Percentiles rank a stretch among this genome's conserved stretches.
These are phyloP conservation scores for Aegilops tauschii DNA, from an alignment of 176 grass and related monocot genomes.

Conservation along the genomic window DNA sequence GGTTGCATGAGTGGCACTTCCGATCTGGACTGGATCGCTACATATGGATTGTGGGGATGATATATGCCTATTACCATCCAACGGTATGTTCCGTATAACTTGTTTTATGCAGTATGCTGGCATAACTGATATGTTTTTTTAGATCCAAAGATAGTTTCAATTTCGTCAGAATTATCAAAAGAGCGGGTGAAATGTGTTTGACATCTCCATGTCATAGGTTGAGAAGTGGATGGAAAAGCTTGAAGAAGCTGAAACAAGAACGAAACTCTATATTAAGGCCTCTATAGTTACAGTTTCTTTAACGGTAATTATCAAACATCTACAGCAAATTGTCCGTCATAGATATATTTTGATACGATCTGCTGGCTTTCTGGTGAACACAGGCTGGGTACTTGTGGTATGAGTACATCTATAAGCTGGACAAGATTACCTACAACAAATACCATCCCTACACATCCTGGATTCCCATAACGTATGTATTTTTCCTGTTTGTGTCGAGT, in stretches of 20 bases:
- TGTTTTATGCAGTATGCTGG: constrained; percentile 18
- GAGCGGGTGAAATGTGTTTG: background rate
- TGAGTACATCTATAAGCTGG: constrained; percentile 98
- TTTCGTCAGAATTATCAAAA: background rate
- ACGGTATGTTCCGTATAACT: constrained; percentile 51
- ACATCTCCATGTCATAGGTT: constrained; percentile 47
- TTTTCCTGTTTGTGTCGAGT: background rate
- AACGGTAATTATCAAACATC: constrained; percentile 57
- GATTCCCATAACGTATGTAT: constrained; percentile 96
- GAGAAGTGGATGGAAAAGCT: constrained; percentile 99
- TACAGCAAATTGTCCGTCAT: background rate
- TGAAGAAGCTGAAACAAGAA: constrained; percentile 82
- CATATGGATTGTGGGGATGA: constrained; percentile 99
- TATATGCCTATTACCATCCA: constrained; percentile 98
- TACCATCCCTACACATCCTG: constrained; percentile 98
- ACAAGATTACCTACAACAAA: constrained; percentile 95
- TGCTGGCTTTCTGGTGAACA: constrained; percentile 20
- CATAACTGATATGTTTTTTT: constrained; percentile 4
- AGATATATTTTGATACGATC: constrained; percentile 12
- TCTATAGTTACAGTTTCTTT: constrained; percentile 66
- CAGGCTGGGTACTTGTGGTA: constrained; percentile 98
- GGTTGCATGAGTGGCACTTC: constrained; percentile 93
- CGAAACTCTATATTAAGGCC: constrained; percentile 77
- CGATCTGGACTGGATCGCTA: constrained; percentile 97
- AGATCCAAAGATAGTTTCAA: constrained; percentile 9